These are phyloP conservation scores for Xylaria sp. DNA, from an alignment of 2,329 filamentous ascomycete genomes.

Conservation along the genomic window DNA sequence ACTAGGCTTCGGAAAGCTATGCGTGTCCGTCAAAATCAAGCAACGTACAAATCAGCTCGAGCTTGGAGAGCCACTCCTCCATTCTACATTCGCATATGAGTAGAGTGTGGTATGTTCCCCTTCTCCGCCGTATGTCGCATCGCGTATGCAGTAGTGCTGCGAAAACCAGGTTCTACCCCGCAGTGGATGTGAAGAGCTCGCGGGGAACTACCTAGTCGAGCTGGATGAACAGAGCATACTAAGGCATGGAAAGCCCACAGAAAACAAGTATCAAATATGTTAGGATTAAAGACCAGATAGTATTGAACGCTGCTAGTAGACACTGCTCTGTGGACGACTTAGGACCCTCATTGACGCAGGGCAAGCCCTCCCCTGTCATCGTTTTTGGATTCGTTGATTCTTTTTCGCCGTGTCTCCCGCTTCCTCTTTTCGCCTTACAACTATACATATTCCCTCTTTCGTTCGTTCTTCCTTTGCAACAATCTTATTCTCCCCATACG, in stretches of 20 bases:
- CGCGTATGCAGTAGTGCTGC: not conserved
- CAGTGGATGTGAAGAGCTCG: not conserved
- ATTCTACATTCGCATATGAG: not conserved
- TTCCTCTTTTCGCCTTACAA: not conserved
- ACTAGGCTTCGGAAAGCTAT: not conserved
- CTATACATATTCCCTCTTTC: not conserved
- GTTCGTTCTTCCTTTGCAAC: not conserved
- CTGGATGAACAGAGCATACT: not conserved
- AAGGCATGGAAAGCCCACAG: not conserved
- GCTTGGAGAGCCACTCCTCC: not conserved
- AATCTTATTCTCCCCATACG: not conserved
- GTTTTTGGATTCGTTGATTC: not conserved
- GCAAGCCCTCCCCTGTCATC: too few relatives aligned
- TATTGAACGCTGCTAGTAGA: too few relatives aligned
- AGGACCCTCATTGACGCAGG: too few relatives aligned
- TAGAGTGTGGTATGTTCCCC: not conserved
- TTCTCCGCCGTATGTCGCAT: too few relatives aligned
- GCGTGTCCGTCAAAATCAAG: not conserved
- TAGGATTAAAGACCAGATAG: too few relatives aligned
- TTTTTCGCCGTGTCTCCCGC: not conserved
- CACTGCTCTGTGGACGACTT: too few relatives aligned
- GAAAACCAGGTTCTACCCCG: not conserved
- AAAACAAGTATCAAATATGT: too few relatives aligned
- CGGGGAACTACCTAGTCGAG: not conserved
- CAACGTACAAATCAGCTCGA: not conserved